Conservation (phyloP, 225 moss, liverwort and hornwort genomes). For the Bryoerythrophyllum caledonicum region DNA sequence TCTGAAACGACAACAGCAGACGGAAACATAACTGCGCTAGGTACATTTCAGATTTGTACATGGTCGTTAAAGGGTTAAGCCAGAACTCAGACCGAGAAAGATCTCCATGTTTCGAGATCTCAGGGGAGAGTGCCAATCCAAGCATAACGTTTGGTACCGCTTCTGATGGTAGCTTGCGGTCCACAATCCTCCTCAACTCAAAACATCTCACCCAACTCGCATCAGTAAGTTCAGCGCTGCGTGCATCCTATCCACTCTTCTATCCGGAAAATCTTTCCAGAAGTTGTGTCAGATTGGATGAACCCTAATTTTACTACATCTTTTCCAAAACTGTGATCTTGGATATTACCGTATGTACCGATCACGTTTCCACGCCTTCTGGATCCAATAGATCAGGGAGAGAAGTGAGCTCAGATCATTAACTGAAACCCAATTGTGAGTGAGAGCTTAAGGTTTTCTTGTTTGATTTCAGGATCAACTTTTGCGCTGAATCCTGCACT, state of each 20-base stretch:
- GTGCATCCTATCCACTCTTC: background rate
- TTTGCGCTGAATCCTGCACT: too few species aligned
- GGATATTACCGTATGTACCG: background rate
- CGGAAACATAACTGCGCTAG: too few species aligned
- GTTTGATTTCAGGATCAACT: too few species aligned
- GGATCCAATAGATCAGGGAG: conserved; percentile 21
- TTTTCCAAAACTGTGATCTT: too few species aligned
- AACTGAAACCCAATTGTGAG: background rate
- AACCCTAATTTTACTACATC: background rate
- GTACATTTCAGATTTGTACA: too few species aligned
- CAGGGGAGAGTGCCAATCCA: conserved; percentile 21
- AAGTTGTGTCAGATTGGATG: background rate
- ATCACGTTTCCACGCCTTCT: conserved; percentile 1
- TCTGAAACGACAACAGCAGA: too few species aligned
- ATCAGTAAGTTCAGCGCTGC: background rate
- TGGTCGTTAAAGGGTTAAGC: too few species aligned
- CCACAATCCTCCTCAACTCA: conserved; percentile 27
- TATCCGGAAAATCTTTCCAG: background rate
- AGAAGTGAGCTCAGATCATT: background rate
- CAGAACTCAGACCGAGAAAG: too few species aligned
- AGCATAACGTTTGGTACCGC: background rate
- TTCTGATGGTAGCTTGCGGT: conserved; percentile 25
- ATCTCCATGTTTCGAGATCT: too few species aligned
- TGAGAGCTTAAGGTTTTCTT: background rate
- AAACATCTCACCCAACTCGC: background rate